Evolutionary conservation across 2,329 filamentous ascomycete genomes (phyloP).

Genomic region (Calycina herbarum): DNA sequence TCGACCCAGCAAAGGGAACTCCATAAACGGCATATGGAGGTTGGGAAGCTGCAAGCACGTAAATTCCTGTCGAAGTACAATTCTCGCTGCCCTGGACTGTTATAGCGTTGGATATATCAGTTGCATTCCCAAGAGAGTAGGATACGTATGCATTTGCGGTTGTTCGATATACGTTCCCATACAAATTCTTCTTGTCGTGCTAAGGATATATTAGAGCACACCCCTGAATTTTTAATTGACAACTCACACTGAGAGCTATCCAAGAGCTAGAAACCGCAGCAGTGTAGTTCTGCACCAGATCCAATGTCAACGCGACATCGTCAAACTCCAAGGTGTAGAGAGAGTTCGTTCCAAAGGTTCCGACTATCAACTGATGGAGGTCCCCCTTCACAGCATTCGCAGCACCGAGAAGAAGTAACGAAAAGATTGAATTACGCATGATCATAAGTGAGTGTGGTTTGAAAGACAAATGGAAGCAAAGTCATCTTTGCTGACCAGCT

Average conservation of each 20-base stretch:
- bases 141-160: constrained; percentile 32
- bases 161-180: constrained; percentile 33
- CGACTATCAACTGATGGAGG: constrained; percentile 36
- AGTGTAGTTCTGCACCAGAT: constrained; percentile 27
- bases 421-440: constrained; percentile 18
- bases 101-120: constrained; percentile 25
- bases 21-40: constrained; percentile 36
- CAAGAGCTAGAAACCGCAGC: constrained; percentile 32
- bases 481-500: background rate
- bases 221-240: background rate
- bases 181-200: constrained; percentile 38
- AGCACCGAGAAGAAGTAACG: constrained; percentile 13
- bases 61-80: constrained; percentile 32
- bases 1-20: constrained; percentile 27
- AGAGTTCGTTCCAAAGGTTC: constrained; percentile 34
- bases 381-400: constrained; percentile 11
- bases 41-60: constrained; percentile 26
- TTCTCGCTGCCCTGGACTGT: constrained; percentile 22
- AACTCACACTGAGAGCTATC: constrained; percentile 37
- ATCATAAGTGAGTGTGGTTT: background rate
- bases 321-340: constrained; percentile 39
- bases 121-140: constrained; percentile 32
- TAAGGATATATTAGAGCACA: constrained; percentile 10
- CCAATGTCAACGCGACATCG: constrained; percentile 30
- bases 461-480: background rate